Conservation (phyloP, 768 basidiomycete genomes). For the Auriscalpium vulgare region DNA sequence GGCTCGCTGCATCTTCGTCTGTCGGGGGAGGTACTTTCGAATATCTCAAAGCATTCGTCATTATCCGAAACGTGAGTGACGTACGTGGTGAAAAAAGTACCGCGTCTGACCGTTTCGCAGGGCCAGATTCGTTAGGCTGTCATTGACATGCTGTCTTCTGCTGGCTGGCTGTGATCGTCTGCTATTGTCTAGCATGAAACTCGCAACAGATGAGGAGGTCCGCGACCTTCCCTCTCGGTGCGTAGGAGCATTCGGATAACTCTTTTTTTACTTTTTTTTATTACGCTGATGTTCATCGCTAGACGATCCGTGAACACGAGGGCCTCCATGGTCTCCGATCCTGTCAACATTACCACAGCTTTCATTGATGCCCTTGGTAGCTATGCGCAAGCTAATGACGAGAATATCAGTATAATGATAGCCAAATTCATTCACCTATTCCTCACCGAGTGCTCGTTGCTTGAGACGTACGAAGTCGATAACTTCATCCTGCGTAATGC, state of each 20-base stretch:
- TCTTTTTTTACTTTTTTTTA: not conserved
- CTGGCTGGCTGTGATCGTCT: constrained; percentile 59
- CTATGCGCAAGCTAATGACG: constrained; percentile 41
- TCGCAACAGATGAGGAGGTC: constrained; percentile 44
- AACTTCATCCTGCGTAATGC: constrained; percentile 66
- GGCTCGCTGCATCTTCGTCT: constrained; percentile 41
- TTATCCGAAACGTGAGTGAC: constrained; percentile 7
- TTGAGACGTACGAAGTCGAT: constrained; percentile 63
- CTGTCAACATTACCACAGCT: constrained; percentile 50
- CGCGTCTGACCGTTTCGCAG: constrained; percentile 18
- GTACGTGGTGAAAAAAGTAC: not conserved
- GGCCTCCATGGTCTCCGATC: constrained; percentile 38
- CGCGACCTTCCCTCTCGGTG: constrained; percentile 50
- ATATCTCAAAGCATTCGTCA: constrained; percentile 23
- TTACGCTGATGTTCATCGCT: not conserved
- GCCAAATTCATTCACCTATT: constrained; percentile 60
- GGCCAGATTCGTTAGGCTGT: constrained; percentile 49
- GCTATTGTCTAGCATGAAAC: constrained; percentile 33
- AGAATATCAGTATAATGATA: constrained; percentile 43
- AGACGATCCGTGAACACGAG: constrained; percentile 45
- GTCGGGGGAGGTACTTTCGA: constrained; percentile 29
- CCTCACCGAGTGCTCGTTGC: constrained; percentile 46
- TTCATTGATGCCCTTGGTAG: constrained; percentile 46
- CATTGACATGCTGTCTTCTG: constrained; percentile 51
- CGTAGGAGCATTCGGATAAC: constrained; percentile 14